Percentiles rank a stretch among this genome's conserved stretches.
Conservation (phyloP, 75 land plant species). For the Cupressus sempervirens region DNA sequence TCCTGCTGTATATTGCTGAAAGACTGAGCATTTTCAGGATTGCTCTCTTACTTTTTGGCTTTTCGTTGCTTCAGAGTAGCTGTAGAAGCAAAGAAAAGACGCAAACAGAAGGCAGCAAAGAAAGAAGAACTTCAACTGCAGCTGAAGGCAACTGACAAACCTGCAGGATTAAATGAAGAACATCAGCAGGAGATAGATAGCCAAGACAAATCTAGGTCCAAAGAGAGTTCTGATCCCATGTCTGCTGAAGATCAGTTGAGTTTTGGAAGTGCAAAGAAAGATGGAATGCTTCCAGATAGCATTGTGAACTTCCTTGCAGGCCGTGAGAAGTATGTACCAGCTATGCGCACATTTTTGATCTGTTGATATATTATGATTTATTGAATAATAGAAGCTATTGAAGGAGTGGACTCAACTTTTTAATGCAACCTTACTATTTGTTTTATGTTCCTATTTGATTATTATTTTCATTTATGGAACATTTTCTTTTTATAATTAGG, state of each 20-base stretch:
- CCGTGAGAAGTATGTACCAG: constrained; percentile 8
- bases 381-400: not conserved
- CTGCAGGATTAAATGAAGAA: not conserved
- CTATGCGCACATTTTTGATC: not conserved
- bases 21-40: not conserved
- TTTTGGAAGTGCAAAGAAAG: not conserved
- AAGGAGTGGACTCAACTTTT: not conserved
- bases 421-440: not conserved
- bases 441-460: not conserved
- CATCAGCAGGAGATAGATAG: not conserved
- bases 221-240: not conserved
- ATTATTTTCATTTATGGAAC: not conserved
- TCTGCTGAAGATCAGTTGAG: not conserved
- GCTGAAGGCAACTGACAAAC: not conserved
- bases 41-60: not conserved
- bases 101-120: not conserved
- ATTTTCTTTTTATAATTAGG: not conserved
- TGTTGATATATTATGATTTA: not conserved
- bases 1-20: not conserved
- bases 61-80: not conserved
- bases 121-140: not conserved
- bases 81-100: constrained; percentile 5
- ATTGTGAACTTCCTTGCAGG: constrained; percentile 8
- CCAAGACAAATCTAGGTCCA: not conserved
- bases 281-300: constrained; percentile 11